Evolutionary conservation across 2,329 filamentous ascomycete genomes (phyloP).

Genomic region (Colletotrichum noveboracense): DNA sequence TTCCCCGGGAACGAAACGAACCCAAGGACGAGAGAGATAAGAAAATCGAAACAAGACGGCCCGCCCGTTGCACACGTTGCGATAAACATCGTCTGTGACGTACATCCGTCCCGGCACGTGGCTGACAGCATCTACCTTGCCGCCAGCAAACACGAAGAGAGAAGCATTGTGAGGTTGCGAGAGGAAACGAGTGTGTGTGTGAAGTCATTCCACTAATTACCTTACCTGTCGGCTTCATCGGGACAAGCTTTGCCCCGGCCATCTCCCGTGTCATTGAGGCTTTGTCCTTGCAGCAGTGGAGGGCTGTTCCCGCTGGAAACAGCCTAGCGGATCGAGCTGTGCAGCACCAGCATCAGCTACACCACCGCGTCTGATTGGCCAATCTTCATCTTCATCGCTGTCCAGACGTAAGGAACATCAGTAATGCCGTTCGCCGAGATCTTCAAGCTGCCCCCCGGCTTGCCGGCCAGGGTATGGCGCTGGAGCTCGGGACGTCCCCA

Average conservation of each 20-base stretch:
- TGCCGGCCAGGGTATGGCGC: conserved; percentile 14
- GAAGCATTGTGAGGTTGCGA: background rate
- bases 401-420: background rate
- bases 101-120: background rate
- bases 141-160: background rate
- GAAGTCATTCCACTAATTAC: background rate
- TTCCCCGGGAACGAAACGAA: background rate
- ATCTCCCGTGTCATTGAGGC: background rate
- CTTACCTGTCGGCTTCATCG: conserved; percentile 6
- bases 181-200: background rate
- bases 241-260: conserved; percentile 5
- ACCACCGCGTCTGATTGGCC: background rate
- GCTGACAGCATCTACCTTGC: background rate
- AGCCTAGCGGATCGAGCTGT: background rate
- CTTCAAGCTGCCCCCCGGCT: conserved; percentile 8
- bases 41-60: background rate
- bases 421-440: conserved; percentile 12
- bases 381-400: background rate
- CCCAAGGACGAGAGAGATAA: background rate
- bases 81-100: background rate
- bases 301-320: conserved; percentile 6
- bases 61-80: background rate
- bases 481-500: conserved; percentile 20
- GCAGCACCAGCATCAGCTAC: background rate
- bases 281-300: background rate